phyloP scores from a whole-genome alignment of 768 basidiomycete genomes.

The Fomitopsis pulvina region DNA sequence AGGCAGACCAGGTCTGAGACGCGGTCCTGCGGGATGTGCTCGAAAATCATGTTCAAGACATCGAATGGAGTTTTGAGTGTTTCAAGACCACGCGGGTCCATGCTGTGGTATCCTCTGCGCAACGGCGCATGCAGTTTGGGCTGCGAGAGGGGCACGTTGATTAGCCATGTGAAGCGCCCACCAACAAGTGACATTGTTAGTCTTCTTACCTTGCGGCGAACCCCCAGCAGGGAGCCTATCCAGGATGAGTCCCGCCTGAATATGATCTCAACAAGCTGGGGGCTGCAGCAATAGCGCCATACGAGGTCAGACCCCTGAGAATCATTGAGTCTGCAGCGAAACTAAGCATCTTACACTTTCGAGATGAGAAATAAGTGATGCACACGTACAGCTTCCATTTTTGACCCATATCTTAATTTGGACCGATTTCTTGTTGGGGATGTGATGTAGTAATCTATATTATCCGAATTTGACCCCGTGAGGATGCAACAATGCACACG shows the following conservation, averaged over 20 bases:
- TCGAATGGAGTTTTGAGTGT: neutral
- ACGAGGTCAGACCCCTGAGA: neutral
- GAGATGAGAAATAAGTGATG: neutral
- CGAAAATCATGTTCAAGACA: neutral
- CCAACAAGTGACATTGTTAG: neutral
- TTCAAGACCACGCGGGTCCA: neutral
- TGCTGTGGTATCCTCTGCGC: neutral
- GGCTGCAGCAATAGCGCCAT: neutral
- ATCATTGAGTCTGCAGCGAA: neutral
- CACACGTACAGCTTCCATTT: neutral
- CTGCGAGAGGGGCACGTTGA: neutral
- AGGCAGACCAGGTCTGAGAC: neutral
- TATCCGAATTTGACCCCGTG: too few relatives aligned
- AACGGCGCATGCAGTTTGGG: neutral
- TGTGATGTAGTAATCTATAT: too few relatives aligned
- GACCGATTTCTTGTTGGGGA: too few relatives aligned
- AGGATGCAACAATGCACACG: too few relatives aligned
- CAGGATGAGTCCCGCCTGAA: neutral
- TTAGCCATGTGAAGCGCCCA: neutral
- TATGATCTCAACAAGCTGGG: neutral
- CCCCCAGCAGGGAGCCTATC: neutral
- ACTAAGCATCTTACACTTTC: neutral
- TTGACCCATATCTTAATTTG: too few relatives aligned
- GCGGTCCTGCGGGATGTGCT: neutral
- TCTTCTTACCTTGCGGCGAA: neutral